phyloP scores from a whole-genome alignment of 169 alveolate genomes.

The Nephromyces sp. region DNA sequence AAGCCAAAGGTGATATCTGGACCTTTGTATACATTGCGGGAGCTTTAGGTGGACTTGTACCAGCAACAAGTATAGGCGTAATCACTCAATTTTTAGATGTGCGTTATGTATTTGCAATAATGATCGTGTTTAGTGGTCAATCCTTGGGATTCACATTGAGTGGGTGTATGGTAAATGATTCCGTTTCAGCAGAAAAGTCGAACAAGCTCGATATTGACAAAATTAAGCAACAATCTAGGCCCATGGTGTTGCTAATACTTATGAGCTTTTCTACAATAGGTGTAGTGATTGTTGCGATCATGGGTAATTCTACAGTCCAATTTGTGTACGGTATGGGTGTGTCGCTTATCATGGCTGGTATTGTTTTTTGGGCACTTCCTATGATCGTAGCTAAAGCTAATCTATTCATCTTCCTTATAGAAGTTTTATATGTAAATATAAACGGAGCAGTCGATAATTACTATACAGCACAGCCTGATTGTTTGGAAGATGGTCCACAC shows the following conservation, averaged over 20 bases:
- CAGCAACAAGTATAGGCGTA: constrained; percentile 18
- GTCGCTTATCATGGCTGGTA: not conserved
- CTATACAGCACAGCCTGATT: constrained; percentile 12
- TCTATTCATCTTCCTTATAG: constrained; percentile 9
- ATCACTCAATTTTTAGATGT: constrained; percentile 13
- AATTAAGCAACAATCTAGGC: no score
- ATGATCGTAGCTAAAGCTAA: constrained; percentile 12
- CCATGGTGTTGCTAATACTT: not conserved
- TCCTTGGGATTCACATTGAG: no score
- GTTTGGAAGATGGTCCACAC: constrained; percentile 28
- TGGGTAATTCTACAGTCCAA: not conserved
- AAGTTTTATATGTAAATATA: constrained; percentile 7
- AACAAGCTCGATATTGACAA: no score
- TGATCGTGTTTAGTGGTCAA: no score
- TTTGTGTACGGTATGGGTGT: not conserved
- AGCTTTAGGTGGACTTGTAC: constrained; percentile 16
- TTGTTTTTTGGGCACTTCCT: constrained; percentile 3
- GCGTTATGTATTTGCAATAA: no score
- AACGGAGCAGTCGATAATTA: constrained; percentile 20
- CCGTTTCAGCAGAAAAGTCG: no score
- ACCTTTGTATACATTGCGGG: constrained; percentile 12
- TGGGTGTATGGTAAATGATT: no score
- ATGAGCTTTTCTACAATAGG: not conserved
- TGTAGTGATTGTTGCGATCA: not conserved
- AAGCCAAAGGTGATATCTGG: constrained; percentile 7